Evolutionary conservation across 208 protist species (phyloP), one percentile per base, ranked within the genome.

Genomic region (Phytomonas serpens): DNA sequence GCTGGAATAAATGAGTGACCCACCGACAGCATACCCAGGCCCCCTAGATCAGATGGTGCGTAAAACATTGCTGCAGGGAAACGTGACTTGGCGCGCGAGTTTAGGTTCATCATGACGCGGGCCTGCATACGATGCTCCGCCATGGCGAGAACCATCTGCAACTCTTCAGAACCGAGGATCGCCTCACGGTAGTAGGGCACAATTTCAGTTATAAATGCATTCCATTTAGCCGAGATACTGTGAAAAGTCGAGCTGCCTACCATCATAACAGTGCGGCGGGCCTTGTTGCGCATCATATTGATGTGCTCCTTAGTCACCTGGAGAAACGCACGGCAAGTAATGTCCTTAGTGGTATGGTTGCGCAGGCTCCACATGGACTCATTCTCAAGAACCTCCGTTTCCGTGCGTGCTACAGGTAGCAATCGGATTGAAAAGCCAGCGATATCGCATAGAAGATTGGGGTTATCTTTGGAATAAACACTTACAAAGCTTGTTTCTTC

Each of bases 221-320:
- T 99, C 99, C 99, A 99, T 89, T 99, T 99, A 78, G 99, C 99
- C 30, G 97, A 97, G 75, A 99, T 99, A 89, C 99, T 99, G 61
- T 99, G 99, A 84, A 99, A 99, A 6, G 99, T 99, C 11, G 99
- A 99, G 64, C 97, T 95, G 78, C 99, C 98, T 23, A 99, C 99
- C 75, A 98, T 97, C 98, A 99, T 99, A 37, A 99, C 94, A 47
- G 99, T 97, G 76, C 97, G 95, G 14, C 99, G 84, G 6, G 99
- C 83, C 77, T 99, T 97, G 88, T 99, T 99, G 73, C 99, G 95
- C 77, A 99, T 99, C 42, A 92, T 78, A 64, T 96, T 89, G 42
- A 99, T 77, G 72, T 97, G 89, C 66, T 97, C 88, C 47, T 98
- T 89, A 40, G 95, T 87, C 9, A 99, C 99, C 66, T 99, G 92